These are phyloP conservation scores for Podospora comata DNA, from an alignment of 495 filamentous ascomycete species.

Conservation along the genomic window DNA sequence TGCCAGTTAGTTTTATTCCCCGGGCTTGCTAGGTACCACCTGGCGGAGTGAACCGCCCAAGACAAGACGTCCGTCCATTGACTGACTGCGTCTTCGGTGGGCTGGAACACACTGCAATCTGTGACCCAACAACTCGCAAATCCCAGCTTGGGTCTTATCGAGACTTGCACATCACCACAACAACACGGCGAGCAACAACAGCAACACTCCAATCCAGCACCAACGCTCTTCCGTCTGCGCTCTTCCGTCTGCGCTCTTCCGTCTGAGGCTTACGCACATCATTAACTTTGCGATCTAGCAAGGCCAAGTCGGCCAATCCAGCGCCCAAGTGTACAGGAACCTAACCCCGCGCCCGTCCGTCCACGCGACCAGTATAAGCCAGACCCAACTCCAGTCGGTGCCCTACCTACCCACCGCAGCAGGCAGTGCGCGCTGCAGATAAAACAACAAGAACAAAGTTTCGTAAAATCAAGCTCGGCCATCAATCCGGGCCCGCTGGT, in stretches of 20 bases:
- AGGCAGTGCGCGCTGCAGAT: slow-evolving; percentile 1
- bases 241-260: background rate
- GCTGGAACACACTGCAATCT: background rate
- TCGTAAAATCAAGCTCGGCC: background rate
- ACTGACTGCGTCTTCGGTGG: background rate
- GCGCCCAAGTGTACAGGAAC: slow-evolving; percentile 2
- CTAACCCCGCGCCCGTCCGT: slow-evolving; percentile 23
- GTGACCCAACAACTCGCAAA: background rate
- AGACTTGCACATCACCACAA: background rate
- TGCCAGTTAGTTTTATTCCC: background rate
- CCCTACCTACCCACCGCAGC: too few species aligned
- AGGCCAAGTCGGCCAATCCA: slow-evolving; percentile 18
- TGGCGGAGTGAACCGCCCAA: background rate
- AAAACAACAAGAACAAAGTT: slow-evolving; percentile 11
- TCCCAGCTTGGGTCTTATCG: background rate
- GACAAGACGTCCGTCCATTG: background rate
- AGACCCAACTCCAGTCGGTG: background rate
- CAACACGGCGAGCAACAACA: background rate
- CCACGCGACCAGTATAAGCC: slow-evolving; percentile 20
- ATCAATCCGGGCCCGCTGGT: background rate
- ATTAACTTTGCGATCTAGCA: slow-evolving; percentile 6
- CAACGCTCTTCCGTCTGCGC: background rate
- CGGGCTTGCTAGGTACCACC: background rate
- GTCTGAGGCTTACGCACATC: background rate
- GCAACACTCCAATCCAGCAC: background rate